Evolutionary conservation across 805 yeast species (phyloP).

Genomic region (Suhomyces tanzawaensis): DNA sequence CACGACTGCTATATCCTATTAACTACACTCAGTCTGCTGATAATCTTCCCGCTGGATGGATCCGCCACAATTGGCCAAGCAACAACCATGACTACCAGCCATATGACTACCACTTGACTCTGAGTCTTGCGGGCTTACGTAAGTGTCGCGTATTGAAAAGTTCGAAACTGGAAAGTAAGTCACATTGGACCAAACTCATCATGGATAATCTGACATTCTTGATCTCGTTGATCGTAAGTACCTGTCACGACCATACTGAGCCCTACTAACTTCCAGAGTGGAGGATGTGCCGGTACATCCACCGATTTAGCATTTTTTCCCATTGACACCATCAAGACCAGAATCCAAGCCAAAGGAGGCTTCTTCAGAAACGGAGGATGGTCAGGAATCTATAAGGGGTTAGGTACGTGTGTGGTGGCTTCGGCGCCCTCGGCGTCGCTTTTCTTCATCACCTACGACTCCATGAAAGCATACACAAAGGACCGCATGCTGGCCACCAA

Average conservation of each 20-base stretch:
- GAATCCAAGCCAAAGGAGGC: slow-evolving; percentile 94
- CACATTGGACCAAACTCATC: neutral
- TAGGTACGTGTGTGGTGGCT: slow-evolving; percentile 91
- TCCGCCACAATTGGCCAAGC: no score
- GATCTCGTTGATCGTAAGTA: slow-evolving; percentile 34
- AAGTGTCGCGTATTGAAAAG: slow-evolving; percentile 2
- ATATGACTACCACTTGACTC: no score
- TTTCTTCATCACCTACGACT: slow-evolving; percentile 73
- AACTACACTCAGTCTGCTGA: no score
- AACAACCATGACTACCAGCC: no score
- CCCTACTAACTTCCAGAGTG: slow-evolving; percentile 45
- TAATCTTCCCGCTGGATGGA: no score
- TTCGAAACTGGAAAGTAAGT: neutral
- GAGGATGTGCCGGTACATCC: slow-evolving; percentile 95
- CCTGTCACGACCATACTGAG: neutral
- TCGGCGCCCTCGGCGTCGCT: slow-evolving; percentile 74
- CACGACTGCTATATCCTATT: no score
- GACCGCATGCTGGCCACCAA: slow-evolving; percentile 28
- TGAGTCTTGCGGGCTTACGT: neutral
- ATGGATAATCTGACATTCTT: slow-evolving; percentile 31
- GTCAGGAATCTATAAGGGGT: slow-evolving; percentile 84
- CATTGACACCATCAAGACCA: slow-evolving; percentile 89
- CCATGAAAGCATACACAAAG: slow-evolving; percentile 50
- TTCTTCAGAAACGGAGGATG: slow-evolving; percentile 92
- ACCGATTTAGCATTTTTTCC: slow-evolving; percentile 96